phyloP scores from a whole-genome alignment of 805 yeast genomes.

The Saccharomycopsis synnaedendra region DNA sequence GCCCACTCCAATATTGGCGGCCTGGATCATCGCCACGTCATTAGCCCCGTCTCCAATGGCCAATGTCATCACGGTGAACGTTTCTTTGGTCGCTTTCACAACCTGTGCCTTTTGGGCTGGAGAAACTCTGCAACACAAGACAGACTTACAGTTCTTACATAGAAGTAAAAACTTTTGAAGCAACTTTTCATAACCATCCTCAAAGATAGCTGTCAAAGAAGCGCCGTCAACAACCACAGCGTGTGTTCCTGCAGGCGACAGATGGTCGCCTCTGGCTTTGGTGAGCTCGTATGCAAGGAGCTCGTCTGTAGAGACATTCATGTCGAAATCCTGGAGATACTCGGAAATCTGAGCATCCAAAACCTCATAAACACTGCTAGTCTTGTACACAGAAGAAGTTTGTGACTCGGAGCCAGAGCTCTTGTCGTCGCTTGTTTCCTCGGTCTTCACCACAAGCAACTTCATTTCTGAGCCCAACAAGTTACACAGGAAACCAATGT shows the following conservation, averaged over 20 bases:
- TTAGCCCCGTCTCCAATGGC: slow-evolving; percentile 85
- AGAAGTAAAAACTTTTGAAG: slow-evolving; percentile 50
- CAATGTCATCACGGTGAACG: slow-evolving; percentile 61
- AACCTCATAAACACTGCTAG: neutral
- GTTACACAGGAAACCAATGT: slow-evolving; percentile 73
- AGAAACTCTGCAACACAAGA: slow-evolving; percentile 76
- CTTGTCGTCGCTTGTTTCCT: slow-evolving; percentile 18
- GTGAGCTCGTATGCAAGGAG: slow-evolving; percentile 36
- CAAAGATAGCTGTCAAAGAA: slow-evolving; percentile 39
- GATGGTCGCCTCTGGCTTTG: slow-evolving; percentile 47
- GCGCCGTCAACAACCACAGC: slow-evolving; percentile 68
- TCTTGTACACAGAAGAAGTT: neutral
- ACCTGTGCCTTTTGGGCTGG: slow-evolving; percentile 77
- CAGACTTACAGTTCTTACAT: slow-evolving; percentile 67
- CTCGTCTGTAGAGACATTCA: slow-evolving; percentile 29
- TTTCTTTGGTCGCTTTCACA: slow-evolving; percentile 52
- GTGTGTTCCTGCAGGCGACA: slow-evolving; percentile 44
- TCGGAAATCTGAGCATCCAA: slow-evolving; percentile 27
- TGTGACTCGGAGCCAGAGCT: neutral
- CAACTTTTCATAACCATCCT: slow-evolving; percentile 23
- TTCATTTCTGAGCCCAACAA: slow-evolving; percentile 59
- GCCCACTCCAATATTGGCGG: slow-evolving; percentile 78
- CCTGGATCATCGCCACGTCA: slow-evolving; percentile 82
- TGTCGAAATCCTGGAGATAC: slow-evolving; percentile 36
- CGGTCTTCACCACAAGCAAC: slow-evolving; percentile 41